phyloP scores from a whole-genome alignment of 768 basidiomycete genomes.

The Rhodotorula babjevae region DNA sequence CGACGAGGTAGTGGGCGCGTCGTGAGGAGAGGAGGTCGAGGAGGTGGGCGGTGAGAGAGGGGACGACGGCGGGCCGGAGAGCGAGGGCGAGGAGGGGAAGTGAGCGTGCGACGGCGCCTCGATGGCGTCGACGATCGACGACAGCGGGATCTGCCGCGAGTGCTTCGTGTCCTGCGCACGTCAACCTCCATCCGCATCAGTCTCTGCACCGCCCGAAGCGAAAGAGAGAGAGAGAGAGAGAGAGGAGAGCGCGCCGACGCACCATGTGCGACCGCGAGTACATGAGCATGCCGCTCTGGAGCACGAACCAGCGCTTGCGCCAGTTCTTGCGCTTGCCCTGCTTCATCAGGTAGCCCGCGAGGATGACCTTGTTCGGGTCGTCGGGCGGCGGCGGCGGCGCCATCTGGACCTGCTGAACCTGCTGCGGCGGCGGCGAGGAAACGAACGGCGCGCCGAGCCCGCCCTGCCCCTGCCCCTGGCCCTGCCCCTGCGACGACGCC shows the following conservation, averaged over 20 bases:
- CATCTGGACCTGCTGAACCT: not conserved
- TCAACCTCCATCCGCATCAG: too few relatives aligned
- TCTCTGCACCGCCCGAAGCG: not conserved
- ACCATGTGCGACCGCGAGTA: constrained; percentile 97
- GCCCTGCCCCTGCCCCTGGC: too few relatives aligned
- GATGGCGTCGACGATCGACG: constrained; percentile 82
- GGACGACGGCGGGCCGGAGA: not conserved
- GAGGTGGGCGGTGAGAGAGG: not conserved
- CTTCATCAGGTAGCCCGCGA: constrained; percentile 92
- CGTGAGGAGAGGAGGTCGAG: not conserved
- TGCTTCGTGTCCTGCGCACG: constrained; percentile 72
- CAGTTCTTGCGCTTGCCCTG: constrained; percentile 90
- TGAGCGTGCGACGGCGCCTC: constrained; percentile 49
- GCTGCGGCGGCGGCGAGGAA: not conserved
- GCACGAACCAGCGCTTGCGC: constrained; percentile 94
- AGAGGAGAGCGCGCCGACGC: constrained; percentile 39
- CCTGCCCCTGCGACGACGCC: not conserved
- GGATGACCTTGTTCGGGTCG: constrained; percentile 71
- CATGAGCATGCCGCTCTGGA: constrained; percentile 79
- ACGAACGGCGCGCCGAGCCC: too few relatives aligned
- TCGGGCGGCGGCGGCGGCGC: constrained; percentile 41
- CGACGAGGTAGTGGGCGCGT: not conserved
- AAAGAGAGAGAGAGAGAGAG: not conserved
- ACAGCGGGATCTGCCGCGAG: constrained; percentile 77
- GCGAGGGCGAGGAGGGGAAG: not conserved